Evolutionary conservation across 2,329 filamentous ascomycete genomes (phyloP), one percentile per base, ranked within the genome.

Genomic region (Parafenestella ontariensis): DNA sequence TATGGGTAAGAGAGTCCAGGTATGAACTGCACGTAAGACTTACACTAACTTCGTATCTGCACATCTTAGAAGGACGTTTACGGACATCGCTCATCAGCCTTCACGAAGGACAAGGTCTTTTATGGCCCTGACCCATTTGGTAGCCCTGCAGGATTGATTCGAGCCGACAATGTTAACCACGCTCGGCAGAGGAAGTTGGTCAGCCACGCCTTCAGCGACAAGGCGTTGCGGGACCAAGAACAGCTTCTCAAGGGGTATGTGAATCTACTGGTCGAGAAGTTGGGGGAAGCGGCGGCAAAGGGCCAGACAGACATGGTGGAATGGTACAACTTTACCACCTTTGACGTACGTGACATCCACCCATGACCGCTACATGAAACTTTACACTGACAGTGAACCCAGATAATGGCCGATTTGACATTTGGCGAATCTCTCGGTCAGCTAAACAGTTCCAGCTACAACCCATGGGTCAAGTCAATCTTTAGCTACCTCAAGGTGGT

Each of bases 131-230:
- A 73, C 13, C 29, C 54, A 3, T 70, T 69, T 37, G 71, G 73
- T 3, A 51, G 48, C 1, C 63, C 70, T 60, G 21, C 58, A 6
- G 61, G 69, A 9, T 54, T 67, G 31, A 64, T 74, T 46, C 45
- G 71, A 40, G 61, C 68, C 11, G 68, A 75, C 34, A 71, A 77
- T 31, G 61, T 65, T 10, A 52, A 56, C 37, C 76, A 79, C 54
- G 62, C 66, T 10, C 68, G 75, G 5, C 67, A 69, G 31, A 64
- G 77, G 17, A 71, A 73, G 41, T 45, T 75, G 0, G 63, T 78
- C 1, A 65, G 70, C 2, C 67, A 77, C 57, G 73, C 73, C 2
- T 78, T 78, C 61, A 74, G 72, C 17, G 68, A 77, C 40, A 72
- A 68, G 53, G 74, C 74, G 0, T 48, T 78, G 15, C 63, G 63